Percentiles rank a stretch among this genome's conserved stretches.
Evolutionary conservation across 768 basidiomycete species (phyloP).

Genomic region (Bullera alba): DNA sequence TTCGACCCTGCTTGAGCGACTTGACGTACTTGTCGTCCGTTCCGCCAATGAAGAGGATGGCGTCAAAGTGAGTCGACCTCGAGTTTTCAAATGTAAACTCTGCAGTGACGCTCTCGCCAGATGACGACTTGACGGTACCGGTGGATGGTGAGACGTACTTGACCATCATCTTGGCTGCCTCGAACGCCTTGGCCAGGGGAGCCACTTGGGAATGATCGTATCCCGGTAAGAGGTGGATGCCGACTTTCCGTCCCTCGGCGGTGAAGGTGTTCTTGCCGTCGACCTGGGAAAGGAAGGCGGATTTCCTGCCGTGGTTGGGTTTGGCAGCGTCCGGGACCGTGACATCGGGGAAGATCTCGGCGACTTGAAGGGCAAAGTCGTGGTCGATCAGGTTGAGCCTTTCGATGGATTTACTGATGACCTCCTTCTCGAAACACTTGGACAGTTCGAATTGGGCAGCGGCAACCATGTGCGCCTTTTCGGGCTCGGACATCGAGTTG

Average conservation of each 20-base stretch:
- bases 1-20: slow-evolving; percentile 60
- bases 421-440: slow-evolving; percentile 68
- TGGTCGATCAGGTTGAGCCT: slow-evolving; percentile 67
- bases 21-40: slow-evolving; percentile 51
- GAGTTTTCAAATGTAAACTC: slow-evolving; percentile 57
- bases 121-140: slow-evolving; percentile 53
- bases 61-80: slow-evolving; percentile 78
- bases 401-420: slow-evolving; percentile 63
- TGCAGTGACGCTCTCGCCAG: slow-evolving; percentile 48
- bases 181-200: slow-evolving; percentile 55
- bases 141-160: slow-evolving; percentile 53
- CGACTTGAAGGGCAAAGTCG: slow-evolving; percentile 64
- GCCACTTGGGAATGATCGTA: slow-evolving; percentile 60
- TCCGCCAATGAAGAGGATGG: slow-evolving; percentile 70
- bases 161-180: slow-evolving; percentile 53
- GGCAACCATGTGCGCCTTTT: slow-evolving; percentile 63
- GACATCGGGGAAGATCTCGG: slow-evolving; percentile 58
- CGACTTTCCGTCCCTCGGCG: slow-evolving; percentile 58
- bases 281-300: slow-evolving; percentile 57
- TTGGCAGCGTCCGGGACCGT: slow-evolving; percentile 54
- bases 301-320: slow-evolving; percentile 57
- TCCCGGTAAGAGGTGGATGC: slow-evolving; percentile 67
- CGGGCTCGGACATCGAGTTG: slow-evolving; percentile 65
- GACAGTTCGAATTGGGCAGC: slow-evolving; percentile 77
- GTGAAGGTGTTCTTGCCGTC: slow-evolving; percentile 46